Evolutionary conservation across 352 stramenopile species (phyloP), one percentile per base, ranked within the genome.

Genomic region (Phytopythium sindhum): DNA sequence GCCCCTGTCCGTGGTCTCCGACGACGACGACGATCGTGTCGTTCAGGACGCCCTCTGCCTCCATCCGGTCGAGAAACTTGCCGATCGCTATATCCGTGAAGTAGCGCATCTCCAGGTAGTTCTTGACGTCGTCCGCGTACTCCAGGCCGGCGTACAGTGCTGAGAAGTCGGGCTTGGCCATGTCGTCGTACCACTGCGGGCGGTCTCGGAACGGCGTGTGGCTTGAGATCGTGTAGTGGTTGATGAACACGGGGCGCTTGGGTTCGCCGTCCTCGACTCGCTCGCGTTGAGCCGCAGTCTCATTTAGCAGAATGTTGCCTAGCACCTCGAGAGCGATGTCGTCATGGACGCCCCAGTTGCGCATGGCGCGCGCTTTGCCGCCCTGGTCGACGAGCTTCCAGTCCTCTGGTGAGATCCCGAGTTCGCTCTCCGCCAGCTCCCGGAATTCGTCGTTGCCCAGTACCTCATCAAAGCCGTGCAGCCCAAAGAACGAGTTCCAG

Each of bases 191-290:
- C 78, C 78, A 88, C 19, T 65, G 58, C 0, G 78, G 76, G 0
- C 64, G 64, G 12, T 74, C 64, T 17, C 47, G 45, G 55, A 75
- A 88, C 23, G 69, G 68, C 17, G 66, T 73, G 69, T 88, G 78
- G 47, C 76, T 88, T 6, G 78, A 85, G 64, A 88, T 88, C 12
- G 78, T 85, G 58, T 85, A 88, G 54, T 85, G 76, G 28, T 73
- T 85, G 31, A 88, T 42, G 56, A 88, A 88, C 19, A 81, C 68
- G 7, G 78, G 75, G 29, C 67, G 70, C 66, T 80, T 84, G 3
- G 52, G 37, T 10, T 81, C 44, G 0, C 68, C 68, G 8, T 33
- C 35, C 7, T 53, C 48, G 17, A 74, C 39, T 0, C 71, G 71
- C 23, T 66, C 57, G 0, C 33, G 64, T 59, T 87, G 78, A 8